Percentiles rank a stretch among this genome's conserved stretches.
Conservation (phyloP, 73 alveolate genomes). For the Symbiodinium pilosum region DNA sequence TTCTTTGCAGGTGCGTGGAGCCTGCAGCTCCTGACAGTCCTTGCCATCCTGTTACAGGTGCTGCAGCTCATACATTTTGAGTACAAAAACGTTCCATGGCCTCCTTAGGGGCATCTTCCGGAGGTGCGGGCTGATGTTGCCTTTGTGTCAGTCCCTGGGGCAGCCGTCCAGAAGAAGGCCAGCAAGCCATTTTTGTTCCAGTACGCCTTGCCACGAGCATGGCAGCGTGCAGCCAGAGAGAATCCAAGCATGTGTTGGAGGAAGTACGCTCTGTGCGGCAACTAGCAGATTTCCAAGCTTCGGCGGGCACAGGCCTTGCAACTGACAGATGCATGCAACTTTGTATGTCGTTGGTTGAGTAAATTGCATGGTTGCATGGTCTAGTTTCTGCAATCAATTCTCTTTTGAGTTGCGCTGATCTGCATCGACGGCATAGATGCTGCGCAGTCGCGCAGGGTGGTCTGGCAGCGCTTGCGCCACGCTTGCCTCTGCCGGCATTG, state of each 20-base stretch:
- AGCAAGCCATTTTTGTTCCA: neutral
- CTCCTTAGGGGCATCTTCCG: too few relatives aligned
- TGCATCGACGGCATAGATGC: neutral
- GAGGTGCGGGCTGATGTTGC: constrained; percentile 27
- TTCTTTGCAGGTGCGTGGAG: neutral
- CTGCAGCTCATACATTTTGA: neutral
- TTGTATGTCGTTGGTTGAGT: too few relatives aligned
- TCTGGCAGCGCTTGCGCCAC: constrained; percentile 16
- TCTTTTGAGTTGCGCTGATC: neutral
- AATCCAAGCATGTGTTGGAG: neutral
- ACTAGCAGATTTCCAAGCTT: constrained; percentile 2
- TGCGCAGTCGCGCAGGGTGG: neutral
- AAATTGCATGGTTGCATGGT: too few relatives aligned
- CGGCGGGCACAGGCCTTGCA: neutral
- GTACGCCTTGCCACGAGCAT: too few relatives aligned
- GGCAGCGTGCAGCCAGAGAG: too few relatives aligned
- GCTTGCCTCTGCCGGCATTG: neutral
- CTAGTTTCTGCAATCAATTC: too few relatives aligned
- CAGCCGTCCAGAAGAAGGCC: neutral
- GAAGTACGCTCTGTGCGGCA: constrained; percentile 1
- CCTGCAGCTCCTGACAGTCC: neutral
- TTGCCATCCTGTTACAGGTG: neutral
- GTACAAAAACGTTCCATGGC: too few relatives aligned
- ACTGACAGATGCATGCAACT: neutral
- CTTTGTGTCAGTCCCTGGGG: neutral